Conservation (phyloP, 2,329 filamentous ascomycete species). For the Byssoonygena ceratinophila region DNA sequence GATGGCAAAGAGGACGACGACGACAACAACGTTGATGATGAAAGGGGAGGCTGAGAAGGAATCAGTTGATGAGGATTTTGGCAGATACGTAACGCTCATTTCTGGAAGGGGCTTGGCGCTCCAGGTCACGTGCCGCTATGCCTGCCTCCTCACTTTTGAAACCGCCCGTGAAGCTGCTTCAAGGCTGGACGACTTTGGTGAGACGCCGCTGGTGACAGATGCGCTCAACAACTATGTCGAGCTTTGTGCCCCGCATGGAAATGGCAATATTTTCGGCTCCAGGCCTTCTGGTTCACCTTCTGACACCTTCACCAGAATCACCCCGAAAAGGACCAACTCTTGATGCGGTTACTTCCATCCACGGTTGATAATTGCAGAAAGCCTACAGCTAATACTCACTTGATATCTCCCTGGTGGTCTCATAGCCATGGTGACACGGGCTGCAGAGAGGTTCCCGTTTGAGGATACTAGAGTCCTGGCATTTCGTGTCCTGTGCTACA, state of each 20-base stretch:
- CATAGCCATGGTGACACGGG: too few species aligned
- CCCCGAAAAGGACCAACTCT: too few species aligned
- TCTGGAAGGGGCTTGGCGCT: slow-evolving; percentile 10
- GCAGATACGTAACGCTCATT: slow-evolving; percentile 8
- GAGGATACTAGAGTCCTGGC: too few species aligned
- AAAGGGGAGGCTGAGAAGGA: neutral
- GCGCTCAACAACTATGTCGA: neutral
- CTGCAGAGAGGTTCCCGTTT: too few species aligned
- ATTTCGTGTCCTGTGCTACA: neutral
- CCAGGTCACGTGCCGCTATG: slow-evolving; percentile 11
- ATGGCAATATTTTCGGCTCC: too few species aligned
- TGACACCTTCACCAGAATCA: too few species aligned
- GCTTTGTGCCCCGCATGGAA: neutral
- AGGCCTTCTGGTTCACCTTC: too few species aligned
- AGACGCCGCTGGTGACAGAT: neutral
- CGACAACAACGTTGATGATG: neutral
- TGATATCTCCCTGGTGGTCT: too few species aligned
- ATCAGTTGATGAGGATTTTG: slow-evolving; percentile 1
- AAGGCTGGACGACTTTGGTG: neutral
- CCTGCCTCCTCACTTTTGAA: neutral
- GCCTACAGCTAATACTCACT: too few species aligned
- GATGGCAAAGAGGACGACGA: too few species aligned
- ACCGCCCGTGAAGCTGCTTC: neutral
- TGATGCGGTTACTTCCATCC: too few species aligned
- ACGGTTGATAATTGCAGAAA: too few species aligned